Percentiles rank a stretch among this genome's conserved stretches.
Evolutionary conservation across 2,329 filamentous ascomycete species (phyloP).

Genomic region (Periglandula ipomoeae): DNA sequence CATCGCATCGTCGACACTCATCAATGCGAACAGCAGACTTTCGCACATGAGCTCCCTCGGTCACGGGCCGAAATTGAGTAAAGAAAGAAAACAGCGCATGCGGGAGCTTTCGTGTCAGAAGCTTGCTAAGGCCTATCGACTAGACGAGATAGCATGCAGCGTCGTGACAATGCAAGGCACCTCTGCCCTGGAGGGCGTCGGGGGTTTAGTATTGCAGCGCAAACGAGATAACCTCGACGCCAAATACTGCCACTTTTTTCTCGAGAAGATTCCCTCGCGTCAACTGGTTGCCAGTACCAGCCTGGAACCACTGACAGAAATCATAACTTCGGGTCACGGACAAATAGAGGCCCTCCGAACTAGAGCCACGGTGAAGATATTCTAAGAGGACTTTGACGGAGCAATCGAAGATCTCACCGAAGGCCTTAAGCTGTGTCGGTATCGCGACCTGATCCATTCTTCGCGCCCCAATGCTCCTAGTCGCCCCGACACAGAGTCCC

Average conservation of each 20-base stretch:
- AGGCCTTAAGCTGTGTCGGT: slow-evolving; percentile 48
- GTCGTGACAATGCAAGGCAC: slow-evolving; percentile 78
- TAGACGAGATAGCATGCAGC: slow-evolving; percentile 77
- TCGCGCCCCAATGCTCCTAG: not conserved
- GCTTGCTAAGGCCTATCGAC: slow-evolving; percentile 64
- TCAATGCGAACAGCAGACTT: slow-evolving; percentile 37
- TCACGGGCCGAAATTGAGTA: slow-evolving; percentile 58
- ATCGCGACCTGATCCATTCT: slow-evolving; percentile 13
- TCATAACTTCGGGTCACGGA: slow-evolving; percentile 53
- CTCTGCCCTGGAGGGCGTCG: slow-evolving; percentile 68
- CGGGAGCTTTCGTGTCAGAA: slow-evolving; percentile 72
- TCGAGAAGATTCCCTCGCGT: slow-evolving; percentile 75
- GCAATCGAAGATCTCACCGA: slow-evolving; percentile 62
- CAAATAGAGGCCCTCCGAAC: slow-evolving; percentile 63
- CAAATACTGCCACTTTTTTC: slow-evolving; percentile 86
- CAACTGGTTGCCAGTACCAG: slow-evolving; percentile 65
- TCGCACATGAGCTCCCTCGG: slow-evolving; percentile 14
- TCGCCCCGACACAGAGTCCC: not conserved
- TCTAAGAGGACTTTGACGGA: slow-evolving; percentile 64
- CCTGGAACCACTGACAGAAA: slow-evolving; percentile 55
- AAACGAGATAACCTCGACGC: slow-evolving; percentile 61
- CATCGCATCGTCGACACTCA: slow-evolving; percentile 55
- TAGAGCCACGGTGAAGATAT: slow-evolving; percentile 62
- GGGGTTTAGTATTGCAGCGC: slow-evolving; percentile 61
- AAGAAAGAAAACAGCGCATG: slow-evolving; percentile 70